Percentiles rank a stretch among this genome's conserved stretches.
phyloP scores from a whole-genome alignment of 192 early-diverging fungal genomes.

The Coemansia erecta region DNA sequence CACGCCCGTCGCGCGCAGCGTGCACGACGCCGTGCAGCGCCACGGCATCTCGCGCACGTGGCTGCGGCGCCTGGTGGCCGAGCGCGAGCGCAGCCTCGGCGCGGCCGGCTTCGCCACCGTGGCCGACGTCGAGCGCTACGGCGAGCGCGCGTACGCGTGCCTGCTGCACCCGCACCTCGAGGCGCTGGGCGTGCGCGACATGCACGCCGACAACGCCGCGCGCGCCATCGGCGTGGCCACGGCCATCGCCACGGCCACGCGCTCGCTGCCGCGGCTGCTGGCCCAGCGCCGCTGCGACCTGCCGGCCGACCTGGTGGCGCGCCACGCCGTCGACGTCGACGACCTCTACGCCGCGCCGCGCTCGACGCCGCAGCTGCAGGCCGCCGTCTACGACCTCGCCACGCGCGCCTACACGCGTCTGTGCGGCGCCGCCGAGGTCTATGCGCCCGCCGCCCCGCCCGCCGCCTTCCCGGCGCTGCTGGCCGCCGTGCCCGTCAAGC shows the following conservation, averaged over 20 bases:
- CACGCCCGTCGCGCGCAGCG: slow-evolving; percentile 72
- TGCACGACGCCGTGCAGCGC: slow-evolving; percentile 61
- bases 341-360: slow-evolving; percentile 61
- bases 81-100: slow-evolving; percentile 59
- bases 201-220: slow-evolving; percentile 83
- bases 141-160: slow-evolving; percentile 84
- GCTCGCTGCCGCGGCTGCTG: slow-evolving; percentile 68
- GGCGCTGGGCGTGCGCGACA: slow-evolving; percentile 74
- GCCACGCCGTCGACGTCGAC: slow-evolving; percentile 78
- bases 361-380: slow-evolving; percentile 60
- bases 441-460: slow-evolving; percentile 57
- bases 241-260: slow-evolving; percentile 74
- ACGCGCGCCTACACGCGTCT: slow-evolving; percentile 73
- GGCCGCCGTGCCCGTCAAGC: slow-evolving; percentile 65
- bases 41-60: slow-evolving; percentile 67
- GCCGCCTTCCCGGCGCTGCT: slow-evolving; percentile 72
- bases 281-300: slow-evolving; percentile 69
- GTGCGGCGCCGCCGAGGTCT: slow-evolving; percentile 66
- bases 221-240: slow-evolving; percentile 89
- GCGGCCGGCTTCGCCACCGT: slow-evolving; percentile 68
- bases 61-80: slow-evolving; percentile 74
- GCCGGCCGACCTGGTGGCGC: slow-evolving; percentile 72
- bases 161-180: slow-evolving; percentile 89
- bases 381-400: slow-evolving; percentile 85
- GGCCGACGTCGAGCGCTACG: slow-evolving; percentile 80